Evolutionary conservation across 495 filamentous ascomycete species (phyloP).

Genomic region (Tuber magnatum): DNA sequence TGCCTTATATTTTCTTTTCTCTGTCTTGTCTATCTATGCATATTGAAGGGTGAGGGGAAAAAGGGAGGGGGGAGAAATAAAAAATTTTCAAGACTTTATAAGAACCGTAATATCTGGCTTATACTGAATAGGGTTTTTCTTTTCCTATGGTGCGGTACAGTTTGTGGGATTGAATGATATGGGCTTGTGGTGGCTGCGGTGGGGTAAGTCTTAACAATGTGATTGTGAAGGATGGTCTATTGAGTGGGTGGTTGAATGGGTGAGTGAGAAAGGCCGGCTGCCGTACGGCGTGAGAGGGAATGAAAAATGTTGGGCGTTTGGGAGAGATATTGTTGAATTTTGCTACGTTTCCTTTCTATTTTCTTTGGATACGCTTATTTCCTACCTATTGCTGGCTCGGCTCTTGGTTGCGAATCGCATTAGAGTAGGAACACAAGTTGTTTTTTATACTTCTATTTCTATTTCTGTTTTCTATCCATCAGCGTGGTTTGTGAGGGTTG

Average conservation of each 20-base stretch:
- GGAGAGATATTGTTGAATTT: neutral
- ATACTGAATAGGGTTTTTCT: neutral
- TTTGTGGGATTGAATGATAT: neutral
- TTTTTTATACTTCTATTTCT: neutral
- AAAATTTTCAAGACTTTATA: neutral
- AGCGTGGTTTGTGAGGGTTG: slow-evolving; percentile 3
- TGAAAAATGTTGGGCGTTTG: neutral
- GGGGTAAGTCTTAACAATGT: slow-evolving; percentile 9
- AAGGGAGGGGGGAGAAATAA: neutral
- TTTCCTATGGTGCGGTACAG: neutral
- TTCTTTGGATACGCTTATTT: slow-evolving; percentile 16
- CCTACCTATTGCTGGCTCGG: neutral
- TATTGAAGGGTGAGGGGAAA: slow-evolving; percentile 1
- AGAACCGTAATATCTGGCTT: neutral
- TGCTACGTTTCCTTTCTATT: slow-evolving; percentile 6
- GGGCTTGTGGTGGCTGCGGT: neutral
- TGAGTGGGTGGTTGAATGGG: slow-evolving; percentile 1
- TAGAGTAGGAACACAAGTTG: neutral
- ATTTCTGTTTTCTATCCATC: slow-evolving; percentile 5
- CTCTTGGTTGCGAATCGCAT: neutral
- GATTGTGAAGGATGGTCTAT: slow-evolving; percentile 12
- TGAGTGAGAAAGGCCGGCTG: neutral
- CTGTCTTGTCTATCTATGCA: slow-evolving; percentile 8
- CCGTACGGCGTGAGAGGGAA: neutral
- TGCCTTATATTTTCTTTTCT: slow-evolving; percentile 21